Base-by-base conservation (phyloP, 345 rosid genomes). In the Murraya koenigii region DNA sequence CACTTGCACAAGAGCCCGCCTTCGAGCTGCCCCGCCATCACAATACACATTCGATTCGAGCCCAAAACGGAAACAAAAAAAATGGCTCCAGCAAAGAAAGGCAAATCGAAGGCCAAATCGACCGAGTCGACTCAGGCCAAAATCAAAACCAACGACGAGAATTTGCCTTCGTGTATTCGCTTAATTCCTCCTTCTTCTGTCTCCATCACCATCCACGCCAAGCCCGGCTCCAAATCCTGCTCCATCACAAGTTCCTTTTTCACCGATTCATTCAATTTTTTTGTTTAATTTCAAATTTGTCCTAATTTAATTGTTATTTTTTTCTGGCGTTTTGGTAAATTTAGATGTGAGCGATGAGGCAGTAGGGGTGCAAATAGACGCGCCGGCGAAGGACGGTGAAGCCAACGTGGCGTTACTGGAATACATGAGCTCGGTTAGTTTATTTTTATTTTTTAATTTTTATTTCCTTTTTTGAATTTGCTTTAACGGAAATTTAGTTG, bases 331-430 rank as follows among this genome's bases (percentile, higher is more conserved):
- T 77, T 26, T 68, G n/a, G 32, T 75, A 52, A 30, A 2, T 75
- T 68, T 58, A 95, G 98, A 93, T 86, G 76, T 93, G 7, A 87
- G 95, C 66, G 95, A 94, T 13, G 97, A 92, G 77, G 90, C 94
- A 4, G 87, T 92, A 17, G 98, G 95, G 0, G 94, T 92, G 72
- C 98, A 92, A 76, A 94, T 96, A 60, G 95, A 96, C 71, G 97
- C 97, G 13, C 98, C 97, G 26, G 90, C 97, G n/a, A 91, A 90
- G 79, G 98, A 94, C 75, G 99, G 97, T 10, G 97, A 92, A 80
- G 98, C 97, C 69, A 96, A 96, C 84, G 92, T 95, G 0, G 97
- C 98, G 7, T 94, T 94, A 68, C 89, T 94, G 39, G 98, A 92
- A 52, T 92, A 82, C 87, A 92, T 96, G 71, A 91, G 94, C 88